Base-by-base conservation (phyloP, 805 yeast species). In the Diddensiella transvaalensis region DNA sequence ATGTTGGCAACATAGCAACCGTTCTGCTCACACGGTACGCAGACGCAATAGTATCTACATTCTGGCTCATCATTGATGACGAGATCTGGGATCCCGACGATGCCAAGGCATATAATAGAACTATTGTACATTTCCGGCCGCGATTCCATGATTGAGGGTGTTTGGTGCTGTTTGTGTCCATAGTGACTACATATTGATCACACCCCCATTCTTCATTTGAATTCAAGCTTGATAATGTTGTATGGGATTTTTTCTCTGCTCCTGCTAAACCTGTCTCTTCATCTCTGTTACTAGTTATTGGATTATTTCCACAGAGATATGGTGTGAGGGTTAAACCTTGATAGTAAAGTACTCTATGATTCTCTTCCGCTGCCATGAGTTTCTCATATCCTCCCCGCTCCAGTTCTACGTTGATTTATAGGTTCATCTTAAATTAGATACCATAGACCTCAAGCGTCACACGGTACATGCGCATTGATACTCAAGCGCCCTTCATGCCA, bases 31-130 rank as follows among this genome's bases (percentile, higher is more conserved):
- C 32, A 8, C 13, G 32, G 13, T 26, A 13, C 11, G 32, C 8
- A 8, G 8, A 13, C 11, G 32, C 32, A 8, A 26, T 26, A 8
- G 32, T 13, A 26, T 8, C 32, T 13, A 44, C 47, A 21, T 35
- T 40, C 42, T 46, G 53, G 19, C 48, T 51, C 18, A 48, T 42
- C 22, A 48, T 43, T 30, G 53, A 48, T 6, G 53, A 41, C 22
- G 53, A 42, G 32, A 49, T 49, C 29, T 49, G 52, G 13, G 52
- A 41, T 22, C 52, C 49, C 1, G 43, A 37, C 3, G 52, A 49
- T 4, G 52, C 30, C 3, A 49, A 36, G 5, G 52, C 52, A 21
- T 49, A 49, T 3, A 38, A 22, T 1, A 35, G 18, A 1, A 49
- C 49, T n/a, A 45, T 42, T 3, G n/a, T 15, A 35, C 17, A 8